Percentiles rank a stretch among this genome's conserved stretches.
Evolutionary conservation across 2,329 filamentous ascomycete species (phyloP).

Genomic region (Thelonectria blattea): DNA sequence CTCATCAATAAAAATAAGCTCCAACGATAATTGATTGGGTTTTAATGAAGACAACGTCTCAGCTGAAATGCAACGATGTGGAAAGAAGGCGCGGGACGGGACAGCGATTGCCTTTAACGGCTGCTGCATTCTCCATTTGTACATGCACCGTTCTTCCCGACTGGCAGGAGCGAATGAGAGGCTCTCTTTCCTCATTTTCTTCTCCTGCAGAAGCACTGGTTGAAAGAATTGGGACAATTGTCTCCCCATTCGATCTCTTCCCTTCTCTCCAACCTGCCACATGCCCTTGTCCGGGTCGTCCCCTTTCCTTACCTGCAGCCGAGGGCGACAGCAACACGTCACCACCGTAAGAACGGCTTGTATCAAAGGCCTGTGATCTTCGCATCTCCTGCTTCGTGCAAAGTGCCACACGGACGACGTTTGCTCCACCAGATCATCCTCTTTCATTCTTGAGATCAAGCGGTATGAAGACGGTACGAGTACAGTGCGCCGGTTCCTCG

Average conservation of each 20-base stretch:
- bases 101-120: constrained; percentile 1
- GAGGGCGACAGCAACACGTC: constrained; percentile 15
- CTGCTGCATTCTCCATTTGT: constrained; percentile 6
- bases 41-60: background rate
- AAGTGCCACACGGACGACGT: constrained; percentile 9
- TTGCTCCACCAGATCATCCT: constrained; percentile 13
- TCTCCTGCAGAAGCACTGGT: background rate
- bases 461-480: background rate
- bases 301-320: constrained; percentile 9
- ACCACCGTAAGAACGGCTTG: constrained; percentile 6
- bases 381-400: constrained; percentile 12
- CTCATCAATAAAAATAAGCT: constrained; percentile 3
- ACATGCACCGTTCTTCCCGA: background rate
- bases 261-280: background rate
- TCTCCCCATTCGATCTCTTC: background rate
- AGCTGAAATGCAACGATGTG: background rate
- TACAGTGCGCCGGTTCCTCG: background rate
- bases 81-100: background rate
- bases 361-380: constrained; percentile 6
- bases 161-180: too few species aligned
- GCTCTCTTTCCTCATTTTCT: background rate
- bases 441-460: background rate
- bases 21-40: background rate
- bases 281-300: background rate
- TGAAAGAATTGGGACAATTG: background rate